Conservation (phyloP, 192 early-diverging fungal species). For the Diversispora eburnea region DNA sequence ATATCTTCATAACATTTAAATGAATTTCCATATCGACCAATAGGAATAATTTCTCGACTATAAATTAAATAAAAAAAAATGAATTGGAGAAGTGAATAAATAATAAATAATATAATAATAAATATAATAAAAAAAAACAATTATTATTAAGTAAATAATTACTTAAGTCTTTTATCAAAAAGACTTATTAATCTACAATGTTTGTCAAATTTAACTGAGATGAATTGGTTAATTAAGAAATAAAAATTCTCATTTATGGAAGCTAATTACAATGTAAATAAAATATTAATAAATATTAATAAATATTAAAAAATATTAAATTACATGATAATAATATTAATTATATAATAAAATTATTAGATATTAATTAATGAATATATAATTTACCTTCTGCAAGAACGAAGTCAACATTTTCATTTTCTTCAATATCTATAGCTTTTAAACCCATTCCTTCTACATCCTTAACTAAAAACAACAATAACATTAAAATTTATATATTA, state of each 20-base stretch:
- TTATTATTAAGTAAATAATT: conserved; percentile 22
- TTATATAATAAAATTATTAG: no score
- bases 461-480: no score
- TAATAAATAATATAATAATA: background rate
- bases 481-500: no score
- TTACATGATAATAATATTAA: no score
- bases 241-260: conserved; percentile 35
- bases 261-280: conserved; percentile 22
- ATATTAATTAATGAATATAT: no score
- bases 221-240: conserved; percentile 71
- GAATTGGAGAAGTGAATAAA: no score
- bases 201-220: conserved; percentile 68
- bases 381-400: no score
- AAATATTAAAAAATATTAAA: no score
- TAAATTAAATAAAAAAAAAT: background rate
- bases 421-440: no score
- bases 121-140: background rate
- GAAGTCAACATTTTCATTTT: no score
- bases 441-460: no score
- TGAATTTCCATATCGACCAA: conserved; percentile 65
- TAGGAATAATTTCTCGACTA: conserved; percentile 53
- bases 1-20: conserved; percentile 85
- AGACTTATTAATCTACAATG: conserved; percentile 72
- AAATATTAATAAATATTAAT: background rate
- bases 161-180: conserved; percentile 58